These are phyloP conservation scores for Mastigamoeba balamuthi DNA, from an alignment of 78 protist genomes.

Conservation along the genomic window DNA sequence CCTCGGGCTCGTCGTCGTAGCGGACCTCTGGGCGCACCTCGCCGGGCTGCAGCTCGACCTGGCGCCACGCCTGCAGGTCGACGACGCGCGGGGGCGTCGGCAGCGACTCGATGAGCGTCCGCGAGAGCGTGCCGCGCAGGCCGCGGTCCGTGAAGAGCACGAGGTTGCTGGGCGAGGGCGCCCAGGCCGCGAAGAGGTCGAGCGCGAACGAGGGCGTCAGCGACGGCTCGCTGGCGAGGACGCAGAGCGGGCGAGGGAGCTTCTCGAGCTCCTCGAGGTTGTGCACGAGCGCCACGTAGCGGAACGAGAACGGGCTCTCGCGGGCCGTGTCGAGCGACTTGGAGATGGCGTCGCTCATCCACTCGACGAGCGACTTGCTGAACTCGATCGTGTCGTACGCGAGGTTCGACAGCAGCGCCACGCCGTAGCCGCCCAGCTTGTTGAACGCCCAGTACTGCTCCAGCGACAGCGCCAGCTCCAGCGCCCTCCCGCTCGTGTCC, in stretches of 20 bases:
- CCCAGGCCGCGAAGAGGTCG: constrained; percentile 32
- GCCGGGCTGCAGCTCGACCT: no score
- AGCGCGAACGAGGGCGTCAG: not conserved
- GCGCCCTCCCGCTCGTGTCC: constrained; percentile 61
- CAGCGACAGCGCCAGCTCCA: constrained; percentile 47
- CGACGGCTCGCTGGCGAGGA: not conserved
- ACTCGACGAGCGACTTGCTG: constrained; percentile 58
- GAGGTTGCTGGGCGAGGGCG: constrained; percentile 5
- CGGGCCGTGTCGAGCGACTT: not conserved
- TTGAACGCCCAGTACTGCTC: constrained; percentile 46
- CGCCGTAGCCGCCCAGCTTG: constrained; percentile 4
- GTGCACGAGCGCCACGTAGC: not conserved
- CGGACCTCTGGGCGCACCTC: no score
- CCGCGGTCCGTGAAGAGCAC: constrained; percentile 12
- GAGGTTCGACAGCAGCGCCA: constrained; percentile 23
- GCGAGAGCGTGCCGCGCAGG: not conserved
- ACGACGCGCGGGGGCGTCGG: not conserved
- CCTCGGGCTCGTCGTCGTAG: no score
- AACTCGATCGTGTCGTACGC: constrained; percentile 41
- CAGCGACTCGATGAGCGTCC: not conserved
- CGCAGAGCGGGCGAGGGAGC: not conserved
- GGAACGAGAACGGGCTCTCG: constrained; percentile 10
- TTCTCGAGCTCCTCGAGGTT: not conserved
- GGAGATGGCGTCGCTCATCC: constrained; percentile 51
- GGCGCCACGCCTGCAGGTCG: no score